phyloP scores from a whole-genome alignment of 768 basidiomycete species.

The Rhizopogon vinicolor region DNA sequence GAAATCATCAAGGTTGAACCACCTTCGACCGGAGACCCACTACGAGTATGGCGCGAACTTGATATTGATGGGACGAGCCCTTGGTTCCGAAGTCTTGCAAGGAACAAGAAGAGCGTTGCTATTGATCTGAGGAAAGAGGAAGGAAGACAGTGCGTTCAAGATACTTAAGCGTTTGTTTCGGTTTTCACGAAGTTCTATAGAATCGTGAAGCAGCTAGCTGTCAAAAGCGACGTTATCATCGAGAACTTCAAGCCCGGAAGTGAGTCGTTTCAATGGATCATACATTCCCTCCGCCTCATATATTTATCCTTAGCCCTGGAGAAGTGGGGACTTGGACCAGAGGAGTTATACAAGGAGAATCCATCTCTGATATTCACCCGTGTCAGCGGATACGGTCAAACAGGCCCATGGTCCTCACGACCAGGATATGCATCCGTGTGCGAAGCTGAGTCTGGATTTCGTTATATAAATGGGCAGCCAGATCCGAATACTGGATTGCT shows the following conservation, averaged over 20 bases:
- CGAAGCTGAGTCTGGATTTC: conserved; percentile 71
- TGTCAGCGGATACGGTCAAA: conserved; percentile 73
- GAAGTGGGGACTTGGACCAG: conserved; percentile 63
- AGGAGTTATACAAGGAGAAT: conserved; percentile 62
- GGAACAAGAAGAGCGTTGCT: conserved; percentile 73
- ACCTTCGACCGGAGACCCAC: conserved; percentile 57
- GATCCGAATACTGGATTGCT: conserved; percentile 49
- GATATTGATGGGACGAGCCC: conserved; percentile 69
- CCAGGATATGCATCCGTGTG: conserved; percentile 75
- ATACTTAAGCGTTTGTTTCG: neutral
- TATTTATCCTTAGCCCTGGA: conserved; percentile 46
- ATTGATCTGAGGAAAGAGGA: conserved; percentile 58
- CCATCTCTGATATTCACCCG: conserved; percentile 89
- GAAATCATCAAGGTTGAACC: conserved; percentile 72
- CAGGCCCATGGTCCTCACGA: conserved; percentile 66
- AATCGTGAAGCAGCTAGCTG: conserved; percentile 55
- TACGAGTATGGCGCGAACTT: conserved; percentile 68
- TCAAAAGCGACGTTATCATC: conserved; percentile 60
- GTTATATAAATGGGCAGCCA: conserved; percentile 66
- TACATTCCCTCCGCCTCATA: neutral
- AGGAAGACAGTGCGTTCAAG: conserved; percentile 40
- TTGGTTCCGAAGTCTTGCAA: conserved; percentile 67
- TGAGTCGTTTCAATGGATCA: conserved; percentile 25
- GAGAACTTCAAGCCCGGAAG: conserved; percentile 78
- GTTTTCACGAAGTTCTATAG: conserved; percentile 26